Conservation (phyloP, 805 yeast genomes). For the Metschnikowia henanensis region DNA sequence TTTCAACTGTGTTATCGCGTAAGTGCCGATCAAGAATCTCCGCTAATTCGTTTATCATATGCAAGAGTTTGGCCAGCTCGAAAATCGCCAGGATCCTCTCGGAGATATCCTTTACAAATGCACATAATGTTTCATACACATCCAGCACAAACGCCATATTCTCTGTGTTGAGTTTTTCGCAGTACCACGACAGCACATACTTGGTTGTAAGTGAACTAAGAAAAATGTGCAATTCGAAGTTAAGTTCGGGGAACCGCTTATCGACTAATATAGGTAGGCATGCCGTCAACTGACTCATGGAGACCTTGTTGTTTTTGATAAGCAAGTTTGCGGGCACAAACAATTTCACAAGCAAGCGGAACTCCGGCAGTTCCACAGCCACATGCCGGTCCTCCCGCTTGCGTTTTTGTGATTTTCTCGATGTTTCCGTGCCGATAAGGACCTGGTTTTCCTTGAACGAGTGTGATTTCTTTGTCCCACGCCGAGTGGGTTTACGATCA, state of each 20-base stretch:
- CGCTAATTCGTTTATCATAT: constrained; percentile 25
- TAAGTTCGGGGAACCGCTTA: constrained; percentile 20
- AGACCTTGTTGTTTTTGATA: constrained; percentile 30
- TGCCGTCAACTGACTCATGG: constrained; percentile 25
- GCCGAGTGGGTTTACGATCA: constrained; percentile 1
- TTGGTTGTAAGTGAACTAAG: constrained; percentile 28
- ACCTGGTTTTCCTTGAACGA: constrained; percentile 16
- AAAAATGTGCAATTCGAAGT: constrained; percentile 38
- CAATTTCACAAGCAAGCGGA: constrained; percentile 36
- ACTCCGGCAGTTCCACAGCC: constrained; percentile 47
- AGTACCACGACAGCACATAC: constrained; percentile 22
- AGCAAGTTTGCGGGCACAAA: constrained; percentile 35
- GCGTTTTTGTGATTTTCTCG: constrained; percentile 6
- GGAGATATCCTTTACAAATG: constrained; percentile 14
- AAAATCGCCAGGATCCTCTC: constrained; percentile 12
- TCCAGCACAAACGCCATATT: constrained; percentile 15
- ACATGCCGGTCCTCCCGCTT: constrained; percentile 26
- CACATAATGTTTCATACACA: constrained; percentile 16
- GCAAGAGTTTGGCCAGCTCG: constrained; percentile 18
- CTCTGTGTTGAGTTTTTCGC: constrained; percentile 18
- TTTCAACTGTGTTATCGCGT: constrained; percentile 3
- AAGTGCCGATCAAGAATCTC: constrained; percentile 13
- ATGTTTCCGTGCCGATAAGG: constrained; percentile 10
- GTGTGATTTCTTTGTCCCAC: constrained; percentile 8
- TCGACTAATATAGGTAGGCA: constrained; percentile 32